Conservation (phyloP, 2,329 filamentous ascomycete genomes). For the Chrysosporium queenslandicum region DNA sequence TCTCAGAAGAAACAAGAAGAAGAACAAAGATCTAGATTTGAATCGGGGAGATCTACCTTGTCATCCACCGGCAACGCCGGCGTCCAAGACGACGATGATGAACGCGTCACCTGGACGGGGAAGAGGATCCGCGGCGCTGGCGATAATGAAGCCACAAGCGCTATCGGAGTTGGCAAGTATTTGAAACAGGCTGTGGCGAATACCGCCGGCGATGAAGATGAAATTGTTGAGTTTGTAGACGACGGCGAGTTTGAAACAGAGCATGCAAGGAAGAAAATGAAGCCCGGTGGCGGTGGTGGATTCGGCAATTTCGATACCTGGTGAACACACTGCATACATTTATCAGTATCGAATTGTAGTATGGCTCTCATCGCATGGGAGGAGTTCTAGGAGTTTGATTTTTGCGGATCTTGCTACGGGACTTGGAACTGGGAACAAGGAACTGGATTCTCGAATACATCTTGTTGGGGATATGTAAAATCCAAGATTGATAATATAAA, state of each 20-base stretch:
- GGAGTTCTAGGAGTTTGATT: not conserved
- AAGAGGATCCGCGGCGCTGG: conserved; percentile 68
- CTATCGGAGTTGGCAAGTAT: conserved; percentile 66
- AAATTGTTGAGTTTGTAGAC: conserved; percentile 51
- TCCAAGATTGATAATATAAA: no score
- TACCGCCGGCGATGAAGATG: conserved; percentile 38
- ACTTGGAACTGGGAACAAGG: no score
- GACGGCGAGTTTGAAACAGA: conserved; percentile 56
- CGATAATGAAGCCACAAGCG: conserved; percentile 37
- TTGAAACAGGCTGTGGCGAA: conserved; percentile 49
- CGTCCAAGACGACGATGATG: conserved; percentile 58
- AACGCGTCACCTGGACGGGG: conserved; percentile 89
- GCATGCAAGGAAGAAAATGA: conserved; percentile 71
- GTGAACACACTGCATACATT: conserved; percentile 38
- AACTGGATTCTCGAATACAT: no score
- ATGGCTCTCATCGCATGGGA: conserved; percentile 1
- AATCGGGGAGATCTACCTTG: not conserved
- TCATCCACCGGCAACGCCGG: conserved; percentile 15
- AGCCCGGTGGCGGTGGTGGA: conserved; percentile 48
- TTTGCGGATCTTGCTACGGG: no score
- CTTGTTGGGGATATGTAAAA: no score
- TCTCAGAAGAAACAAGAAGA: conserved; percentile 61
- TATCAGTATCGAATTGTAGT: not conserved
- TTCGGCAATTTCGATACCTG: conserved; percentile 95
- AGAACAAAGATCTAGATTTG: conserved; percentile 35